Conservation (phyloP, 257 asterid genomes). For the Solanum pimpinellifolium region DNA sequence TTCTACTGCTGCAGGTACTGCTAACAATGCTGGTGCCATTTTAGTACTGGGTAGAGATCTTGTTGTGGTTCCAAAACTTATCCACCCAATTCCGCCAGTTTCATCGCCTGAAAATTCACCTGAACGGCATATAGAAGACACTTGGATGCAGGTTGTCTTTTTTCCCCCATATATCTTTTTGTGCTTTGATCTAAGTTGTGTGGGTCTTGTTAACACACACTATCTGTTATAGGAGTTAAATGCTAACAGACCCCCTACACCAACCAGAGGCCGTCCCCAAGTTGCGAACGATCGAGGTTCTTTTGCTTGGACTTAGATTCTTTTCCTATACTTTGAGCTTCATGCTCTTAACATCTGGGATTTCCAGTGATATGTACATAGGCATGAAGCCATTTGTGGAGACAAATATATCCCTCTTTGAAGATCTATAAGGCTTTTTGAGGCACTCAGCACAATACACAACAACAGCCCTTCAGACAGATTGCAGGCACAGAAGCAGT, state of each 20-base stretch:
- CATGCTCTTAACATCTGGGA: constrained; percentile 50
- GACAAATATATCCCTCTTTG: constrained; percentile 9
- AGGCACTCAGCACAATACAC: neutral
- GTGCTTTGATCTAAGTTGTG: neutral
- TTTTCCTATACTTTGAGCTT: constrained; percentile 25
- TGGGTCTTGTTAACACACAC: neutral
- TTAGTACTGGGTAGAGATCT: constrained; percentile 96
- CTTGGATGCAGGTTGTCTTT: constrained; percentile 86
- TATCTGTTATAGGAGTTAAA: constrained; percentile 61
- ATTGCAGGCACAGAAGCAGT: constrained; percentile 5
- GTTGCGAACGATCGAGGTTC: constrained; percentile 83
- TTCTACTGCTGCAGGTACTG: constrained; percentile 51
- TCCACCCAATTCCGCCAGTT: constrained; percentile 89
- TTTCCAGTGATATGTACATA: constrained; percentile 58
- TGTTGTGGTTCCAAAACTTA: constrained; percentile 95
- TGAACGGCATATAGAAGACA: constrained; percentile 71
- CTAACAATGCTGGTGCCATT: constrained; percentile 97
- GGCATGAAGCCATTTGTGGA: constrained; percentile 37
- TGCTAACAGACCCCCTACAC: constrained; percentile 90
- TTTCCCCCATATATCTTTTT: neutral
- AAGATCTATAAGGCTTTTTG: constrained; percentile 8
- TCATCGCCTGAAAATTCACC: constrained; percentile 92
- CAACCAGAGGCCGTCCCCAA: constrained; percentile 97
- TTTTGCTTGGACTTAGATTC: constrained; percentile 81
- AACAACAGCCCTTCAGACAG: constrained; percentile 1